Conservation (phyloP, 2,329 filamentous ascomycete genomes). For the Aspergillus sp. region DNA sequence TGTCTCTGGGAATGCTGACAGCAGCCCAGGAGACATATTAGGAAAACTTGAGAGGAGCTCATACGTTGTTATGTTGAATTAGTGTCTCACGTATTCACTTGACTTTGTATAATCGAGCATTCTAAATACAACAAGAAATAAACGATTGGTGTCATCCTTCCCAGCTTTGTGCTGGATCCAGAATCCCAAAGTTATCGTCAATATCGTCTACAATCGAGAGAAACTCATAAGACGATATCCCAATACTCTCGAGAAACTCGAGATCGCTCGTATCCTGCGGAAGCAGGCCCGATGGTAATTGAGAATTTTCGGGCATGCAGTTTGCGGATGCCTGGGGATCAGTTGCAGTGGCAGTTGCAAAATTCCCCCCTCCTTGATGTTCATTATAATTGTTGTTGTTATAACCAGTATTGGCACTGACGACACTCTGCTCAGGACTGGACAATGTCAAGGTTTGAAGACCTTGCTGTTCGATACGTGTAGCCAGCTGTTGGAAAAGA, state of each 20-base stretch:
- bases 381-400: background rate
- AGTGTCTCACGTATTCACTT: too few relatives aligned
- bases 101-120: too few relatives aligned
- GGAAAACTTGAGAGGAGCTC: too few relatives aligned
- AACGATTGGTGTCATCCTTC: too few relatives aligned
- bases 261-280: constrained; percentile 14
- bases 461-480: constrained; percentile 19
- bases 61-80: too few relatives aligned
- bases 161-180: background rate
- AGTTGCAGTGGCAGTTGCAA: background rate
- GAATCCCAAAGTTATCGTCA: constrained; percentile 2
- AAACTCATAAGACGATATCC: constrained; percentile 33
- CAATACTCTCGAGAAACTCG: constrained; percentile 29
- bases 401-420: too few relatives aligned
- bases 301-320: background rate
- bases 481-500: constrained; percentile 22
- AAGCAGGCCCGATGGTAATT: background rate
- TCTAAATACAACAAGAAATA: too few relatives aligned
- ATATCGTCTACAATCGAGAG: constrained; percentile 33
- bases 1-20: too few relatives aligned
- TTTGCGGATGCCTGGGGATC: background rate
- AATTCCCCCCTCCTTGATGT: background rate
- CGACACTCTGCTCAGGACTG: background rate
- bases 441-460: constrained; percentile 20
- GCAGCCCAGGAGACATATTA: too few relatives aligned